Evolutionary conservation across 352 stramenopile species (phyloP), one percentile per base, ranked within the genome.

Genomic region (Peronospora farinosa): DNA sequence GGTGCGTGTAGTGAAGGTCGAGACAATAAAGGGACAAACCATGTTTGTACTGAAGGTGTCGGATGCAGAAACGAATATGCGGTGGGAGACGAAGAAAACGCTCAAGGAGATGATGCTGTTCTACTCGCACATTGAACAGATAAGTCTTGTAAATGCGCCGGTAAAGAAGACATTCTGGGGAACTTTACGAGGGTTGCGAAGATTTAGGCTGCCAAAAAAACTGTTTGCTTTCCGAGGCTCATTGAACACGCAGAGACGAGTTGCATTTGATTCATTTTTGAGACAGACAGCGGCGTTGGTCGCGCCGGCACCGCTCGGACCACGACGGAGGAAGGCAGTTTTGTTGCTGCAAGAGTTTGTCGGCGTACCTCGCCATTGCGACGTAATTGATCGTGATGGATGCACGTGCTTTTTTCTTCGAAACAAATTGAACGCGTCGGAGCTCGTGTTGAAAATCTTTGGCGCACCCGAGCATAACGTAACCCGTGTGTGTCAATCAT

Each of bases 231-330:
- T 71, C 15, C 63, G 71, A 49, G 73, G 66, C 23, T 68, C 71
- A 9, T 51, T 84, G 15, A 73, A 67, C 30, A 62, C 74, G 9
- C 75, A 86, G 63, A 67, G 74, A 16, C 67, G 69, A 35, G 68
- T 80, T 2, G 65, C 83, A n/a, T 84, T 84, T 42, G 75, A 86
- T 54, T 84, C 76, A 56, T 80, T 85, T 25, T 59, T 87, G 41
- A 64, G 73, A 8, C 76, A 87, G 40, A 85, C 73, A 9, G 73
- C 73, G 9, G 71, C 74, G 36, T 50, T 87, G 15, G 71, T 84
- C 12, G 55, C 69, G 7, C 76, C 76, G 16, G 73, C 67, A 37
- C 76, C 76, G 13, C 40, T 87, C 15, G 76, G 74, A 25, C 73
- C 74, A 13, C 69, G 75, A 17, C 64, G 76, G 16, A 66, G 69